These are phyloP conservation scores for Agrocybe pediades DNA, from an alignment of 768 basidiomycete genomes.

Conservation along the genomic window DNA sequence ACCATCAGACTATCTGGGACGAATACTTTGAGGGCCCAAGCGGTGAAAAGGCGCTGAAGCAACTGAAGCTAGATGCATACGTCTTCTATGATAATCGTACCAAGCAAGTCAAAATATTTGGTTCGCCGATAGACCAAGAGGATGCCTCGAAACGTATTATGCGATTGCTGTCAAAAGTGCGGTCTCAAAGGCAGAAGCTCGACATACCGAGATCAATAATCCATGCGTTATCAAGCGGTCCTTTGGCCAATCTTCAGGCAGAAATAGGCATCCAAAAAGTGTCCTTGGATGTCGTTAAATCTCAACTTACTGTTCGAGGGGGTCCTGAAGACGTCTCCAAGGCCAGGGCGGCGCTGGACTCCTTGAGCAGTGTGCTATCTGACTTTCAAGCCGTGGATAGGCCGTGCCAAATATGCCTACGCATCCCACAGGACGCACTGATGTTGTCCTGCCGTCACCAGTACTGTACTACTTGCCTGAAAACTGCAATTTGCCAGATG, in stretches of 20 bases:
- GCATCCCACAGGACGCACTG: constrained; percentile 31
- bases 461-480: constrained; percentile 54
- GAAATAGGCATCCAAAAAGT: constrained; percentile 43
- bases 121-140: constrained; percentile 29
- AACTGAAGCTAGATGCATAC: constrained; percentile 29
- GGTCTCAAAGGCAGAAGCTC: constrained; percentile 33
- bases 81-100: constrained; percentile 42
- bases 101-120: constrained; percentile 41
- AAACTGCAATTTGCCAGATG: constrained; percentile 38
- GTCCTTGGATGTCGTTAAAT: constrained; percentile 40
- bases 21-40: constrained; percentile 47
- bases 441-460: constrained; percentile 48
- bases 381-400: background rate
- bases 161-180: constrained; percentile 43
- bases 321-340: constrained; percentile 29
- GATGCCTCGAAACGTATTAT: constrained; percentile 31
- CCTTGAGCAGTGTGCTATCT: constrained; percentile 18
- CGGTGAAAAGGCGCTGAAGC: constrained; percentile 38
- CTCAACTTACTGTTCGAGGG: constrained; percentile 45
- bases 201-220: constrained; percentile 26
- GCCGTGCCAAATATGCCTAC: constrained; percentile 43
- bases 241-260: constrained; percentile 36
- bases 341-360: constrained; percentile 24
- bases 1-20: constrained; percentile 42
- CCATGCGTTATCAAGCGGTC: constrained; percentile 40